Evolutionary conservation across 495 filamentous ascomycete genomes (phyloP).

Genomic region (Neohortaea acidophila): DNA sequence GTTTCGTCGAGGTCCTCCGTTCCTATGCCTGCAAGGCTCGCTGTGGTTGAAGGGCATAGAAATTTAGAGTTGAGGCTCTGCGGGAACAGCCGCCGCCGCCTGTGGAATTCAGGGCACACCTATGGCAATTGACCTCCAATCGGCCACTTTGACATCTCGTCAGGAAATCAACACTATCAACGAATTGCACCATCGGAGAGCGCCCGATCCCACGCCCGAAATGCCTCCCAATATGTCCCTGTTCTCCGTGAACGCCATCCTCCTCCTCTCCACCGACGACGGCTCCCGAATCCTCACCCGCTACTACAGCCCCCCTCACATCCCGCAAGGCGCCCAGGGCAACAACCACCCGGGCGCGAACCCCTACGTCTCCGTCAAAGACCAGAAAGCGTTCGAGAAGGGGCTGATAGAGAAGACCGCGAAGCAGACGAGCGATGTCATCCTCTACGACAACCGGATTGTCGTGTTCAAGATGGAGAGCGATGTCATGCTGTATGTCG

Average conservation of each 20-base stretch:
- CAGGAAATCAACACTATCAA: no score
- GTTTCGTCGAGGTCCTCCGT: no score
- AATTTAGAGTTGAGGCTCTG: no score
- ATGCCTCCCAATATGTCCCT: conserved; percentile 58
- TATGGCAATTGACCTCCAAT: no score
- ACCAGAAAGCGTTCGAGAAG: conserved; percentile 93
- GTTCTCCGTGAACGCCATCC: conserved; percentile 82
- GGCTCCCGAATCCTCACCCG: conserved; percentile 82
- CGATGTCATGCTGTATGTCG: conserved; percentile 93
- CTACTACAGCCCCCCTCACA: conserved; percentile 83
- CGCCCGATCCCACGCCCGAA: no score
- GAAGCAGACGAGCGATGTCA: conserved; percentile 87
- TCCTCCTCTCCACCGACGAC: conserved; percentile 78
- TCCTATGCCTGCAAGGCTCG: no score
- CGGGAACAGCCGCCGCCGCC: no score
- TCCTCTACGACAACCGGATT: conserved; percentile 86
- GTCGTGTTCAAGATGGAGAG: conserved; percentile 96
- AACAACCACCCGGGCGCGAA: conserved; percentile 48
- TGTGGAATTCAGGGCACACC: no score
- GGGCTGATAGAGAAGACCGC: conserved; percentile 90
- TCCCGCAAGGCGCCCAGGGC: conserved; percentile 29
- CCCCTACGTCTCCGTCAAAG: conserved; percentile 79
- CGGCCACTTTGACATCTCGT: no score
- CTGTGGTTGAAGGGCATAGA: no score
- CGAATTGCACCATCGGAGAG: no score